These are phyloP conservation scores for Jatropha podagrica DNA, from an alignment of 441 rosid genomes.

Conservation along the genomic window DNA sequence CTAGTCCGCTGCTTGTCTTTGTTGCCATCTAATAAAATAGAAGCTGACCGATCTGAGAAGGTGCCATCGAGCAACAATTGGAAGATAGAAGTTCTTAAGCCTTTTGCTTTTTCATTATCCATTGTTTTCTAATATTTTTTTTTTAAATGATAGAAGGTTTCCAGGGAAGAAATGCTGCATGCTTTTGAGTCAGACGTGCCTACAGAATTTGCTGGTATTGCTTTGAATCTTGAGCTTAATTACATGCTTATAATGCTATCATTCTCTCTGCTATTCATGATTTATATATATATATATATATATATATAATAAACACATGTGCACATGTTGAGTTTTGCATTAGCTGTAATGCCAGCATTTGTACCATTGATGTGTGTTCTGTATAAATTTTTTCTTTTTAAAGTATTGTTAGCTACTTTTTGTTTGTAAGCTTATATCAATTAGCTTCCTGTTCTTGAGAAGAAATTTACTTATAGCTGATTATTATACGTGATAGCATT, in stretches of 20 bases:
- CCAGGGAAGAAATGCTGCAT: constrained; percentile 41
- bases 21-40: constrained; percentile 48
- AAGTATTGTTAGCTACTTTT: constrained; percentile 3
- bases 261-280: not conserved
- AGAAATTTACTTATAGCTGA: constrained; percentile 1
- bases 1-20: constrained; percentile 69
- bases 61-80: constrained; percentile 32
- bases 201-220: constrained; percentile 57
- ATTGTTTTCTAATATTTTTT: constrained; percentile 4
- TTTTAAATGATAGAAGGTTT: constrained; percentile 34
- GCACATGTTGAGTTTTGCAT: not conserved
- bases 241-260: constrained; percentile 9
- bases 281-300: no score
- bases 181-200: constrained; percentile 53
- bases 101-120: constrained; percentile 15
- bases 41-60: constrained; percentile 40
- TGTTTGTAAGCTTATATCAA: not conserved
- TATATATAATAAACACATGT: no score
- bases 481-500: not conserved
- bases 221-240: constrained; percentile 8
- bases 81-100: constrained; percentile 1
- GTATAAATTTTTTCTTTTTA: not conserved
- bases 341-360: constrained; percentile 1
- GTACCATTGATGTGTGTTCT: not conserved
- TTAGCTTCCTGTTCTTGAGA: not conserved